A percentile compares a stretch with the other conserved stretches of the same genome.
These are phyloP conservation scores for Lupinus albus DNA, from an alignment of 306 rosid species.

Conservation along the genomic window DNA sequence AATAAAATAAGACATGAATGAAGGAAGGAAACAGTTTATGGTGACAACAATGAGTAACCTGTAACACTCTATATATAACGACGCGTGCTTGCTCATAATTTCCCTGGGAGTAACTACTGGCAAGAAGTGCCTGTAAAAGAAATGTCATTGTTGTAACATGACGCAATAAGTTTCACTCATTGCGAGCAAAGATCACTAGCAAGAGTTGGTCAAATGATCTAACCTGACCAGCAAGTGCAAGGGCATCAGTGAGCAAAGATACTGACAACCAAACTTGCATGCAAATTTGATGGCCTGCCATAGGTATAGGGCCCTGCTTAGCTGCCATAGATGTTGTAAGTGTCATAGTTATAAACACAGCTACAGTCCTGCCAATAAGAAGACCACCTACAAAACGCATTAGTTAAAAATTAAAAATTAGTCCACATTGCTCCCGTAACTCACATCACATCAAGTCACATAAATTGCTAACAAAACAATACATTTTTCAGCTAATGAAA, in stretches of 20 bases:
- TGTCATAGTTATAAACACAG: slow-evolving; percentile 74
- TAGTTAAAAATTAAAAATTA: slow-evolving; percentile 33
- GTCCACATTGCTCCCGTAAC: slow-evolving; percentile 4
- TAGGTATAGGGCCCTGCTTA: slow-evolving; percentile 75
- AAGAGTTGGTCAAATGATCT: slow-evolving; percentile 5
- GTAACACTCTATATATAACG: slow-evolving; percentile 68
- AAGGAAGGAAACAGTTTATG: slow-evolving; percentile 27
- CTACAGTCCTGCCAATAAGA: slow-evolving; percentile 80
- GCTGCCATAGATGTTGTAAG: slow-evolving; percentile 91
- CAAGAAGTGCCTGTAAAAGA: slow-evolving; percentile 78
- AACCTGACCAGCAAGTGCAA: slow-evolving; percentile 98
- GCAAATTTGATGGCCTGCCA: slow-evolving; percentile 97
- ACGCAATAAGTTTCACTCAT: slow-evolving; percentile 33
- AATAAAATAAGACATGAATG: neutral
- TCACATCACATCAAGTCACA: slow-evolving; percentile 11
- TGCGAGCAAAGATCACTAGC: too few relatives aligned
- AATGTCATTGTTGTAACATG: slow-evolving; percentile 26
- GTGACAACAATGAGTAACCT: slow-evolving; percentile 52
- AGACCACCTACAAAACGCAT: slow-evolving; percentile 70
- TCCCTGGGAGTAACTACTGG: slow-evolving; percentile 70
- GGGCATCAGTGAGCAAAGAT: slow-evolving; percentile 89
- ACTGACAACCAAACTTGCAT: slow-evolving; percentile 87
- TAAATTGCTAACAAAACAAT: slow-evolving; percentile 24
- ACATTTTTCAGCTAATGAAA: slow-evolving; percentile 31
- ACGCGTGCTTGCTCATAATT: slow-evolving; percentile 73